phyloP scores from a whole-genome alignment of 164 flowering plant genomes.

The Magnolia sinica region DNA sequence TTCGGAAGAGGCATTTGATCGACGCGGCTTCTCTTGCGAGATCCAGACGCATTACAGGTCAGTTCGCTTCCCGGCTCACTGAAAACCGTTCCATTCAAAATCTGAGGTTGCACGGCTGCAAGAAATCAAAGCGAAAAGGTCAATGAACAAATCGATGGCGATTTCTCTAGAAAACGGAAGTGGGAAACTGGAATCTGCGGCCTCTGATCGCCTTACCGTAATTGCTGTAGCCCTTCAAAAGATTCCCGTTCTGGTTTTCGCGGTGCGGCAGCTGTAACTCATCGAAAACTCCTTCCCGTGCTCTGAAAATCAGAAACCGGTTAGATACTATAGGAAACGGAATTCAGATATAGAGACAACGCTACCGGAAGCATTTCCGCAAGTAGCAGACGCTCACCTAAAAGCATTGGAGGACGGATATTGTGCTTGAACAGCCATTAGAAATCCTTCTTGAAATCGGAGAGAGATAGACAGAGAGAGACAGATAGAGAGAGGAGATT shows the following conservation, averaged over 20 bases:
- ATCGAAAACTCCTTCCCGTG: constrained; percentile 5
- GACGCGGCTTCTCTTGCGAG: constrained; percentile 18
- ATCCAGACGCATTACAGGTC: constrained; percentile 31
- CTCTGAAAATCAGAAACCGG: constrained; percentile 5
- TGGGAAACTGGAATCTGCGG: no score
- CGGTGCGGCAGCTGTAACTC: constrained; percentile 6
- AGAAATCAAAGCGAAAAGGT: background rate
- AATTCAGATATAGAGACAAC: background rate
- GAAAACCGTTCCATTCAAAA: constrained; percentile 24
- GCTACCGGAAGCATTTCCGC: background rate
- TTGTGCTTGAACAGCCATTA: constrained; percentile 25
- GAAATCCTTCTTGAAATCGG: background rate
- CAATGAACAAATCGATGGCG: background rate
- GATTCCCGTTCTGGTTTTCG: constrained; percentile 3
- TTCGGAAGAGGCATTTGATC: constrained; percentile 8
- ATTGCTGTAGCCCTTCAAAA: constrained; percentile 1
- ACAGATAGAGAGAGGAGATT: background rate
- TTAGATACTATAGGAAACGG: background rate
- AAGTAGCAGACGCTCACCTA: constrained; percentile 4
- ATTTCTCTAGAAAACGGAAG: background rate
- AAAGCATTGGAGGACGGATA: constrained; percentile 14
- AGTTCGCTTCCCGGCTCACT: constrained; percentile 32
- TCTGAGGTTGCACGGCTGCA: constrained; percentile 13
- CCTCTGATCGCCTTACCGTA: constrained; percentile 3
- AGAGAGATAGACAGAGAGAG: constrained; percentile 2